Evolutionary conservation across 2,329 filamentous ascomycete species (phyloP).

Genomic region (Paracamarosporium sp.): DNA sequence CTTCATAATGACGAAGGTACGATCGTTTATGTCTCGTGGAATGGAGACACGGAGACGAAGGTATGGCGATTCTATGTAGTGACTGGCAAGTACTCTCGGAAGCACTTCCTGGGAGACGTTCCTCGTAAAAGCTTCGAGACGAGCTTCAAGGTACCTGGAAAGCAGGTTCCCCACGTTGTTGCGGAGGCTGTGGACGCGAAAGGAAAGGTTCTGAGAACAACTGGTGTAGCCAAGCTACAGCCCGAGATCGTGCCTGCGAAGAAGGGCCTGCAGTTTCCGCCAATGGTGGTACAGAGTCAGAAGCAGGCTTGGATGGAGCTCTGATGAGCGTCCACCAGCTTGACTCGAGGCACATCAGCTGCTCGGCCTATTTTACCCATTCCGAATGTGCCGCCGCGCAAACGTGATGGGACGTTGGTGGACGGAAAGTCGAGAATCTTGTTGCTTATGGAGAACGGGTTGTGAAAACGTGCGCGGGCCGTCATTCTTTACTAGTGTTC

Average conservation of each 20-base stretch:
- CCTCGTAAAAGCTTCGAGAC: slow-evolving; percentile 23
- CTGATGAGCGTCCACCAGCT: neutral
- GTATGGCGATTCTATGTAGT: slow-evolving; percentile 44
- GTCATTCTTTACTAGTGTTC: neutral
- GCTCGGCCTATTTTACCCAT: neutral
- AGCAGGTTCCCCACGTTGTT: slow-evolving; percentile 14
- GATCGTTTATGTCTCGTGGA: slow-evolving; percentile 33
- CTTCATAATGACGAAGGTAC: slow-evolving; percentile 28
- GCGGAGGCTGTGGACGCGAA: slow-evolving; percentile 22
- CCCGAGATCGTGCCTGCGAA: slow-evolving; percentile 17
- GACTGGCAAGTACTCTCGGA: slow-evolving; percentile 6
- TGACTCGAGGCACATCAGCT: neutral
- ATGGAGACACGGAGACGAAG: slow-evolving; percentile 35
- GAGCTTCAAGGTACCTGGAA: slow-evolving; percentile 11
- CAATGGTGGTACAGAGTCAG: slow-evolving; percentile 7
- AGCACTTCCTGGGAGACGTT: slow-evolving; percentile 18
- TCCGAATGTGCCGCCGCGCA: neutral
- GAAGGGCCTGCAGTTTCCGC: slow-evolving; percentile 9
- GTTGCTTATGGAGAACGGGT: neutral
- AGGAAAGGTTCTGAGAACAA: slow-evolving; percentile 15
- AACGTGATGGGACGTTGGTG: neutral
- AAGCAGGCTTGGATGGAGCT: slow-evolving; percentile 1
- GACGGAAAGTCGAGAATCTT: neutral
- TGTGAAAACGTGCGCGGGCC: neutral
- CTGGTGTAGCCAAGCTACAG: slow-evolving; percentile 15